Evolutionary conservation across 2,329 filamentous ascomycete genomes (phyloP).

Genomic region (Basipetospora chlamydospora): DNA sequence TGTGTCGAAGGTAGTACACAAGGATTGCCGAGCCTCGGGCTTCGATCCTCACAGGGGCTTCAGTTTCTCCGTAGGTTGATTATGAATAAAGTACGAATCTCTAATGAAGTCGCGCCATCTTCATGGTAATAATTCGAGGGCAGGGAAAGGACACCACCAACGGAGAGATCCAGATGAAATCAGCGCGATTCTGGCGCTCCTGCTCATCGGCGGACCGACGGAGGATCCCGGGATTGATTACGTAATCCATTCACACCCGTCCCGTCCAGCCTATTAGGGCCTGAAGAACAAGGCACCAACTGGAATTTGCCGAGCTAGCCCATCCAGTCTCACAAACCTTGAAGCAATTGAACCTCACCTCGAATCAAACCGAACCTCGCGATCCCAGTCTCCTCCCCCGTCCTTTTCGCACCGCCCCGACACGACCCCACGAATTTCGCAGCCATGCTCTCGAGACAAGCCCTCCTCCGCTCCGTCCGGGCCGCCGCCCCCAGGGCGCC

Average conservation of each 20-base stretch:
- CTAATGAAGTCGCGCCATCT: too few relatives aligned
- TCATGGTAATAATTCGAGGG: too few relatives aligned
- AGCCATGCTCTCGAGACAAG: slow-evolving; percentile 47
- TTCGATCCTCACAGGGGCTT: too few relatives aligned
- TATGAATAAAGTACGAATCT: too few relatives aligned
- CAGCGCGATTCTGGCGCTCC: too few relatives aligned
- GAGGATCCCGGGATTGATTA: neutral
- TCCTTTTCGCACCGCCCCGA: slow-evolving; percentile 7
- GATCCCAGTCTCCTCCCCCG: slow-evolving; percentile 11
- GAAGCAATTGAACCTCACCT: slow-evolving; percentile 8
- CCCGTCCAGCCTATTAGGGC: neutral
- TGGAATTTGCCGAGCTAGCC: slow-evolving; percentile 5
- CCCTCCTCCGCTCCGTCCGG: slow-evolving; percentile 38
- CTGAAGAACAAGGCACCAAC: slow-evolving; percentile 2
- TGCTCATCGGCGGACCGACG: too few relatives aligned
- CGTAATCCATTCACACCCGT: neutral
- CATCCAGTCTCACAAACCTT: slow-evolving; percentile 3
- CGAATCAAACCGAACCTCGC: slow-evolving; percentile 11
- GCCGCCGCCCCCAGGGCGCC: slow-evolving; percentile 43
- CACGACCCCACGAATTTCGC: slow-evolving; percentile 10
- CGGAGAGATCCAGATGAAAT: too few relatives aligned
- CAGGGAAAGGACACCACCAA: too few relatives aligned
- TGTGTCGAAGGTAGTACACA: too few relatives aligned
- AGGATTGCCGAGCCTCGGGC: too few relatives aligned
- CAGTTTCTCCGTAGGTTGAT: too few relatives aligned